These are phyloP conservation scores for Fonsecaea monophora DNA, from an alignment of 2,329 filamentous ascomycete genomes.

Conservation along the genomic window DNA sequence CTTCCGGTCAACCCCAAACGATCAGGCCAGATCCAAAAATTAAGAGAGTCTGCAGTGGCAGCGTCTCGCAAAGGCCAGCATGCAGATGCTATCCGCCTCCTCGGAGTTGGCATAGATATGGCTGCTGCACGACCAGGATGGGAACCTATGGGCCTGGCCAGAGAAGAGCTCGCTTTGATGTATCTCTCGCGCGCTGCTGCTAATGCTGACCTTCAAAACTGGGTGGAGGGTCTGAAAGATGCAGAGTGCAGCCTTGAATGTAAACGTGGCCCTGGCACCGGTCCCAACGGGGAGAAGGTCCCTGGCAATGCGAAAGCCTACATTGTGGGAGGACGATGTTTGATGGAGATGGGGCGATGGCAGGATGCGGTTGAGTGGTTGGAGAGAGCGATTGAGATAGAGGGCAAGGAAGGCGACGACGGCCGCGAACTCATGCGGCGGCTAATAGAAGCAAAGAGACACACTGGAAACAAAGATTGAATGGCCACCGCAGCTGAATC, in stretches of 20 bases:
- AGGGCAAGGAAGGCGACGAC: conserved; percentile 64
- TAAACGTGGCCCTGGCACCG: conserved; percentile 55
- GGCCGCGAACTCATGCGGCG: conserved; percentile 62
- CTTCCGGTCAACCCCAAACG: conserved; percentile 93
- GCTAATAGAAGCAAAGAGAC: conserved; percentile 64
- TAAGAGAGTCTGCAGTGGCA: conserved; percentile 84
- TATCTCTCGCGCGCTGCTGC: conserved; percentile 90
- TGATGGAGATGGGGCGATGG: conserved; percentile 87
- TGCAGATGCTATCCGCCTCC: conserved; percentile 78
- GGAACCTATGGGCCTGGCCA: conserved; percentile 83
- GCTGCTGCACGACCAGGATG: conserved; percentile 79
- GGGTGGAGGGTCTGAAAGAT: conserved; percentile 86
- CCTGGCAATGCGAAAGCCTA: conserved; percentile 91
- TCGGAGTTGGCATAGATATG: conserved; percentile 89
- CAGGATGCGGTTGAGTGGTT: conserved; percentile 85
- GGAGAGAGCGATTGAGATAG: conserved; percentile 77
- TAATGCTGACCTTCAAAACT: conserved; percentile 79
- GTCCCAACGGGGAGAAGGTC: conserved; percentile 38
- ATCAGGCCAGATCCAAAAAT: conserved; percentile 83
- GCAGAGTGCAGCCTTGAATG: conserved; percentile 88
- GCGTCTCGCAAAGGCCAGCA: conserved; percentile 80
- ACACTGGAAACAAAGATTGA: conserved; percentile 24
- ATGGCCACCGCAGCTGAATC: background rate
- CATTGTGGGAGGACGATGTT: conserved; percentile 84
- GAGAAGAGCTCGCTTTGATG: conserved; percentile 81